Percentiles rank a stretch among this genome's conserved stretches.
phyloP scores from a whole-genome alignment of 2,329 filamentous ascomycete genomes.

The Malbranchea cinnamomea region DNA sequence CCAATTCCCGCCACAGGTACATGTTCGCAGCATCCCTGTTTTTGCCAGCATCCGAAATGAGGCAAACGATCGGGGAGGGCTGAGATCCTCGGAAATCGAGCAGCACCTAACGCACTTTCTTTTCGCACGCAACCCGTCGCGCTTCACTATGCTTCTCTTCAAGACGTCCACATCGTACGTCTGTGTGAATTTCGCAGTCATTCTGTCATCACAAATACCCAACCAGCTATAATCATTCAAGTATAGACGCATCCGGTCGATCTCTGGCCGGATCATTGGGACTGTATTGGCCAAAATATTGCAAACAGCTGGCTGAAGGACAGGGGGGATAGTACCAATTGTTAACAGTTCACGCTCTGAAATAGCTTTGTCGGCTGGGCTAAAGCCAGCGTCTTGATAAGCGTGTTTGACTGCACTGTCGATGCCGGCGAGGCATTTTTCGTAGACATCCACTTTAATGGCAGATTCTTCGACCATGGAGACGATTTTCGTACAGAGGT shows the following conservation, averaged over 20 bases:
- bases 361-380: constrained; percentile 30
- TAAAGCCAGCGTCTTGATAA: constrained; percentile 33
- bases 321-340: constrained; percentile 35
- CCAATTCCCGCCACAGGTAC: constrained; percentile 29
- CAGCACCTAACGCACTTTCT: constrained; percentile 46
- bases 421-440: constrained; percentile 50
- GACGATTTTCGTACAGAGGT: constrained; percentile 39
- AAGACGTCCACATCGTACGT: constrained; percentile 44
- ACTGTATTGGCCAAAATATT: constrained; percentile 37
- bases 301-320: constrained; percentile 34
- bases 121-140: constrained; percentile 6
- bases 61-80: constrained; percentile 20
- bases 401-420: constrained; percentile 48
- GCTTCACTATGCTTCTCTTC: constrained; percentile 27
- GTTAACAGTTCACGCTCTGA: constrained; percentile 40
- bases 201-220: constrained; percentile 45
- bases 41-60: constrained; percentile 25
- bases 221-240: constrained; percentile 58
- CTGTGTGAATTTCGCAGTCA: constrained; percentile 45
- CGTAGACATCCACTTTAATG: constrained; percentile 46
- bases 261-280: constrained; percentile 40
- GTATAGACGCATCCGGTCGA: constrained; percentile 54
- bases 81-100: constrained; percentile 49
- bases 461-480: constrained; percentile 37
- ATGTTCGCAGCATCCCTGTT: constrained; percentile 22